phyloP scores from a whole-genome alignment of 2,329 filamentous ascomycete species.

The Volutella citrinella region DNA sequence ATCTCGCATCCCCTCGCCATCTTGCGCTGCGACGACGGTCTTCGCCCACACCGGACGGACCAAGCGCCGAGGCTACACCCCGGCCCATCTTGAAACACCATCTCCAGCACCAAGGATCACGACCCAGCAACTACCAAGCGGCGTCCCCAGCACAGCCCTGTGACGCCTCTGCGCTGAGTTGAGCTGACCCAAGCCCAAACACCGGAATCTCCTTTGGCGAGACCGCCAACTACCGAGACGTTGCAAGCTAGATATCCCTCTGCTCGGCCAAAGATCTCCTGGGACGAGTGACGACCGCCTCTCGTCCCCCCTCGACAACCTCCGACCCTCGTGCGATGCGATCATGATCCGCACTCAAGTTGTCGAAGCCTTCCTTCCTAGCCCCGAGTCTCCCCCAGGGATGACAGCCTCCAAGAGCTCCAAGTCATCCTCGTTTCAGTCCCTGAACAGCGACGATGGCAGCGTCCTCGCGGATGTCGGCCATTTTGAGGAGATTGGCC shows the following conservation, averaged over 20 bases:
- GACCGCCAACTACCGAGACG: too few species aligned
- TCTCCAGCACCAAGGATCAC: slow-evolving; percentile 20
- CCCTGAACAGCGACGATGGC: slow-evolving; percentile 72
- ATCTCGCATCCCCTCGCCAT: slow-evolving; percentile 20
- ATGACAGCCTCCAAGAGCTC: slow-evolving; percentile 83
- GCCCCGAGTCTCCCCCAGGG: slow-evolving; percentile 46
- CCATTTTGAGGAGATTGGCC: slow-evolving; percentile 91
- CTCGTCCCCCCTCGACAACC: slow-evolving; percentile 10
- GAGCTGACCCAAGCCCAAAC: too few species aligned
- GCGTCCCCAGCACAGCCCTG: slow-evolving; percentile 11
- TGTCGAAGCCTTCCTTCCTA: slow-evolving; percentile 27
- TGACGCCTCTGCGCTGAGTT: too few species aligned
- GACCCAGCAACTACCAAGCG: slow-evolving; percentile 20
- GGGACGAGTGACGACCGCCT: slow-evolving; percentile 13
- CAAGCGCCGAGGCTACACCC: slow-evolving; percentile 18
- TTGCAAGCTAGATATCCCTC: too few species aligned
- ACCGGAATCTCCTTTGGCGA: too few species aligned
- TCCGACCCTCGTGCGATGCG: slow-evolving; percentile 25
- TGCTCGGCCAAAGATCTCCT: too few species aligned
- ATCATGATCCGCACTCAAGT: slow-evolving; percentile 34
- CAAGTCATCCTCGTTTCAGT: slow-evolving; percentile 85
- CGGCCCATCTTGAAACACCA: slow-evolving; percentile 26
- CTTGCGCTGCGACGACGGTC: slow-evolving; percentile 19
- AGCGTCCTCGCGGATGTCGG: slow-evolving; percentile 68
- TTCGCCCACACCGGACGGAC: slow-evolving; percentile 18